Evolutionary conservation across 1,139 yeast genomes (phyloP), one percentile per base, ranked within the genome.

Genomic region (Scheffersomyces titani): DNA sequence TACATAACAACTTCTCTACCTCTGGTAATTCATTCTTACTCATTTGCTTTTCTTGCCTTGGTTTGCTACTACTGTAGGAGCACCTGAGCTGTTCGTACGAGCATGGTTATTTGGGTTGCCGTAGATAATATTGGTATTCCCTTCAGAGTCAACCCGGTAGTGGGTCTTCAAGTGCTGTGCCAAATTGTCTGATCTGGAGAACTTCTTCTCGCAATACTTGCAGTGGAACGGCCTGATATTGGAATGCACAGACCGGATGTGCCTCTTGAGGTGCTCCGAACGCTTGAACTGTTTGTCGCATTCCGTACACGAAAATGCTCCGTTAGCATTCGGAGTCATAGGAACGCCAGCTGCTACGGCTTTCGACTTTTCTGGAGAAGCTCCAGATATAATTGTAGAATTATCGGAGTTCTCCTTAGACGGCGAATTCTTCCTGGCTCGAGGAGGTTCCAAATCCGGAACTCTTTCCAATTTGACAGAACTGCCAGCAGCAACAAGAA

Each of bases 91-190:
- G 20, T 20, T 20, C 11, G 40, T 30, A 16, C 49, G 20, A 7
- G 49, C 13, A 58, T 70, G 76, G 47, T 68, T 62, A 55, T 67
- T 72, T 4, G 80, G 76, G 59, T 74, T 76, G 3, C 81, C 81
- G 59, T 76, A 75, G 53, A 78, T 70, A 21, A 77, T 71, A 51
- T 72, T 69, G 4, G 78, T 73, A 19, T 75, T 68, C 18, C 82
- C 82, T 54, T 73, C 70, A 13, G 73, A 62, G 60, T 76, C 74
- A 52, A 72, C 59, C 36, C 61, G 47, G 24, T 52, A 46, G 61
- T 80, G 84, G 9, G 84, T 80, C 65, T 80, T 80, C 63, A 79
- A 72, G 66, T 80, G 85, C 63, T 80, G 84, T 13, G 83, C 82
- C 66, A 80, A 73, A 62, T 80, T 81, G 66, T 81, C 85, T 16